Conservation (phyloP, 1,139 yeast genomes). For the Suhomyces panamericanus region DNA sequence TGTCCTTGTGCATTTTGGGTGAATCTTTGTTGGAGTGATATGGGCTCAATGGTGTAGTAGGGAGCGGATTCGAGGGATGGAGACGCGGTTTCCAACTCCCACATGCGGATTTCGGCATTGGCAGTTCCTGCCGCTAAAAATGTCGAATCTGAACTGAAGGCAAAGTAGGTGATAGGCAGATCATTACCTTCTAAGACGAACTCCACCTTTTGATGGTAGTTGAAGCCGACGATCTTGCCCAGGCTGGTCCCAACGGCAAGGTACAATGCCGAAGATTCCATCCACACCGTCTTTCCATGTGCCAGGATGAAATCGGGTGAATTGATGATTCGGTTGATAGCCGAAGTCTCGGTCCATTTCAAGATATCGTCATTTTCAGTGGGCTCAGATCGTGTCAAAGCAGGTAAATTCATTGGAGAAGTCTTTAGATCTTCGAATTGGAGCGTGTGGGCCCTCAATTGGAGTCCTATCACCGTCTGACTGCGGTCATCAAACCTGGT, state of each 20-base stretch:
- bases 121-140: conserved; percentile 36
- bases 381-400: not conserved
- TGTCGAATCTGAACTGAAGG: conserved; percentile 37
- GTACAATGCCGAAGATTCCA: conserved; percentile 48
- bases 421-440: not conserved
- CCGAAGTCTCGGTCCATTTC: conserved; percentile 29
- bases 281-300: conserved; percentile 52
- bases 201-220: conserved; percentile 57
- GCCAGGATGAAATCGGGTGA: conserved; percentile 25
- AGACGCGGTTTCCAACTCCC: conserved; percentile 25
- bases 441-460: conserved; percentile 16
- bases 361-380: conserved; percentile 14
- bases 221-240: conserved; percentile 62
- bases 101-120: conserved; percentile 31
- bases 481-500: conserved; percentile 42
- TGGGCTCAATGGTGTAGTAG: conserved; percentile 29
- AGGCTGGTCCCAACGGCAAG: conserved; percentile 63
- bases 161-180: conserved; percentile 21
- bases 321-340: conserved; percentile 23
- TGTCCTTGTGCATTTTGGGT: conserved; percentile 52
- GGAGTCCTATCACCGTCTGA: conserved; percentile 30
- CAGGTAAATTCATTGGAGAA: not conserved
- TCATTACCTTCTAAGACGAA: conserved; percentile 35
- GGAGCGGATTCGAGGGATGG: conserved; percentile 5
- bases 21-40: conserved; percentile 28